Base-by-base conservation (phyloP, 2,329 filamentous ascomycete genomes). In the Ophiostoma perfectum region DNA sequence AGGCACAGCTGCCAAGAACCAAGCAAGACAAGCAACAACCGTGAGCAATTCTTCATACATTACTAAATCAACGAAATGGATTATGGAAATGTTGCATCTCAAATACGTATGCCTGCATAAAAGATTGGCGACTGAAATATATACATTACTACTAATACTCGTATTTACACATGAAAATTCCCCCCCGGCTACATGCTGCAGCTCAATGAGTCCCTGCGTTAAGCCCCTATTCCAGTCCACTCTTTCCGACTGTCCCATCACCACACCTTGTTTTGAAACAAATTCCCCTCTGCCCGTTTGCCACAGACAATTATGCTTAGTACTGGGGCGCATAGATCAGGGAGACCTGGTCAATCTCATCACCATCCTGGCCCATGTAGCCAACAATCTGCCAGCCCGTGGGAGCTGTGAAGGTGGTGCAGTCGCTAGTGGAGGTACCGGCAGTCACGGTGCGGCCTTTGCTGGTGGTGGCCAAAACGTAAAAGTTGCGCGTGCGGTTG, bases 311-410 rank as follows among this genome's bases (percentile, higher is more conserved):
- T 36, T 27, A 27, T n/a, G 1, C 16, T 8, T 62, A 63, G 38
- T 76, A 81, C 73, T 78, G 76, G 16, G 78, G 78, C 18, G 78
- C 80, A 70, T 81, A 83, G 41, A 82, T 75, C 70, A 84, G 81
- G 0, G 75, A 84, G 49, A 87, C 73, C 74, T 82, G 81, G 74
- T 87, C 85, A 62, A 88, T 73, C 76, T 86, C 84, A 69, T 85
- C 82, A 0, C 83, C 85, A 70, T 74, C 76, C 73, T 83, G 80
- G 16, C 84, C 83, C 67, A 81, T 73, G 71, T 81, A 85, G 3
- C 84, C 84, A n/a, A 83, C 80, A 73, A 86, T 81, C 66, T 80
- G 80, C 78, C 80, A 85, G 2, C 82, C 83, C 1, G 70, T 69
- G 27, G 81, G 81, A 1, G 83, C 83, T n/a, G 73, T 76, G 66